Evolutionary conservation across 208 protist genomes (phyloP).

Genomic region (Vickermania ingenoplastis): DNA sequence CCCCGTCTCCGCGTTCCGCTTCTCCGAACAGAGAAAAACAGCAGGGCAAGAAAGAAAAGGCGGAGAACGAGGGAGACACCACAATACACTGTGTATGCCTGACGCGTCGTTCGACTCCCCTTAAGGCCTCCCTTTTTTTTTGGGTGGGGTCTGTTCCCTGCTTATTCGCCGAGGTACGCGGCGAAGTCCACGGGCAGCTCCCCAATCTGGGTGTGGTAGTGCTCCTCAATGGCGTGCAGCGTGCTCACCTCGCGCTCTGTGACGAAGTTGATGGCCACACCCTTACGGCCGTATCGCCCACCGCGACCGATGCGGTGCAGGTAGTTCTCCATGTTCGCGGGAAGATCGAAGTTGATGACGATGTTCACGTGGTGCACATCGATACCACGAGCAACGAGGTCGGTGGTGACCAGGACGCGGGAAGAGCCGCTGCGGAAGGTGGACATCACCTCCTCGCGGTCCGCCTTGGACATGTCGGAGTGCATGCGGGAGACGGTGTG

Average conservation of each 20-base stretch:
- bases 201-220: slow-evolving; percentile 99
- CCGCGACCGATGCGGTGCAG: slow-evolving; percentile 98
- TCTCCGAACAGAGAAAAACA: too few species aligned
- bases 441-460: slow-evolving; percentile 97
- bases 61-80: too few species aligned
- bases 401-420: slow-evolving; percentile 99
- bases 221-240: slow-evolving; percentile 97
- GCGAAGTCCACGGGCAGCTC: slow-evolving; percentile 98
- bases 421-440: slow-evolving; percentile 95
- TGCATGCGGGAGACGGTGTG: slow-evolving; percentile 96
- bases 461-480: slow-evolving; percentile 96
- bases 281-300: slow-evolving; percentile 99
- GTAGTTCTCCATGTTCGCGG: slow-evolving; percentile 99
- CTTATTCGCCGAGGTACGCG: slow-evolving; percentile 62
- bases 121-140: too few species aligned
- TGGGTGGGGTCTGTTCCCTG: too few species aligned
- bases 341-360: slow-evolving; percentile 99
- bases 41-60: too few species aligned
- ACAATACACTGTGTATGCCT: too few species aligned
- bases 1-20: too few species aligned
- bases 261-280: slow-evolving; percentile 99
- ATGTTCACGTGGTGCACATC: slow-evolving; percentile 99
- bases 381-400: slow-evolving; percentile 99
- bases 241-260: slow-evolving; percentile 94
- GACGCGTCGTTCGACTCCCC: too few species aligned